A percentile compares a stretch with the other conserved stretches of the same genome.
These are phyloP conservation scores for Lojkania enalia DNA, from an alignment of 2,329 filamentous ascomycete genomes.

Conservation along the genomic window DNA sequence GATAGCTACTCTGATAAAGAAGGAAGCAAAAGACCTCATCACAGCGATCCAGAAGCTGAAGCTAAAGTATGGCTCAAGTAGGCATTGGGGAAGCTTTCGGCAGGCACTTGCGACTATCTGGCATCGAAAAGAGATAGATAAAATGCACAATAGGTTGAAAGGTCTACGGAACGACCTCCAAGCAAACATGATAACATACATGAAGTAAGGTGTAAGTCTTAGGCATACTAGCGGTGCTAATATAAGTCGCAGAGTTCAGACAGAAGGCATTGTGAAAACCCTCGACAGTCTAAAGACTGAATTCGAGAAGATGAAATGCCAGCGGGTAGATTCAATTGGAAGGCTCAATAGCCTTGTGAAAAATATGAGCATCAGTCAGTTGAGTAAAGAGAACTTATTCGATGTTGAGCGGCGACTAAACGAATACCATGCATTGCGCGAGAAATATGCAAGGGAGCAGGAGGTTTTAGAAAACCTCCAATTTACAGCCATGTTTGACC, in stretches of 20 bases:
- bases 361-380: not conserved
- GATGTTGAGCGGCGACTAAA: not conserved
- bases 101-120: slow-evolving; percentile 7
- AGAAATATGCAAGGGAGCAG: not conserved
- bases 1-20: slow-evolving; percentile 4
- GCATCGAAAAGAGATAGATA: slow-evolving; percentile 9
- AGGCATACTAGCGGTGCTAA: not conserved
- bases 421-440: not conserved
- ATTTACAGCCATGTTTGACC: slow-evolving; percentile 6
- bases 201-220: slow-evolving; percentile 4
- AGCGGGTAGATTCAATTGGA: not conserved
- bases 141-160: slow-evolving; percentile 4
- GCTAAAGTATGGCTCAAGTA: not conserved
- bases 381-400: not conserved
- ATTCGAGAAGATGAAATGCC: no score
- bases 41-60: not conserved
- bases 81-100: slow-evolving; percentile 8
- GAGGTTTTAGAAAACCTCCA: slow-evolving; percentile 3
- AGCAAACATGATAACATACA: slow-evolving; percentile 1
- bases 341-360: not conserved
- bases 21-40: slow-evolving; percentile 4
- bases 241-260: not conserved
- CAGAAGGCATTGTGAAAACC: no score
- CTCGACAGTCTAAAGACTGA: no score
- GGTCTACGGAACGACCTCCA: slow-evolving; percentile 3